A percentile compares a stretch with the other conserved stretches of the same genome.
phyloP scores from a whole-genome alignment of 2,329 filamentous ascomycete genomes.

The Fusarium musae region DNA sequence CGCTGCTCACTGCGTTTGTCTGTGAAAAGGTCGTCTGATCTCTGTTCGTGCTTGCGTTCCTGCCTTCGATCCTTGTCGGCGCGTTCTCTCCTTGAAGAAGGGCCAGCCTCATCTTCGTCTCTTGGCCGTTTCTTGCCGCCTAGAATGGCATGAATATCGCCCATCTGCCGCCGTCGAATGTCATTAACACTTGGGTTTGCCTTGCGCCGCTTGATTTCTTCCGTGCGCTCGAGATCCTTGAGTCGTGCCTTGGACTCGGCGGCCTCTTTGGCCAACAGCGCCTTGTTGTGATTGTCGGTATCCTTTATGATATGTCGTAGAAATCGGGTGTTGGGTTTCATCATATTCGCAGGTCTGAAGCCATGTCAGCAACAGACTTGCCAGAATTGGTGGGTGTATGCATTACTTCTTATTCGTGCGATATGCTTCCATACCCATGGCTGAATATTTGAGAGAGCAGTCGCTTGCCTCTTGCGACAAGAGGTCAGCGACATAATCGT shows the following conservation, averaged over 20 bases:
- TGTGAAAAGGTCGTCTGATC: slow-evolving; percentile 37
- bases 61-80: slow-evolving; percentile 7
- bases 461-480: slow-evolving; percentile 82
- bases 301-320: slow-evolving; percentile 88
- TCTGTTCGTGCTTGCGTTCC: slow-evolving; percentile 6
- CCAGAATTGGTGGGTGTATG: slow-evolving; percentile 3
- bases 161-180: slow-evolving; percentile 67
- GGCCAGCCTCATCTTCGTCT: slow-evolving; percentile 36
- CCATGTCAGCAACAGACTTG: slow-evolving; percentile 33
- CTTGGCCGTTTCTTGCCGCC: slow-evolving; percentile 54
- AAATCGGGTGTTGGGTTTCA: slow-evolving; percentile 93
- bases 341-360: slow-evolving; percentile 71
- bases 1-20: slow-evolving; percentile 31
- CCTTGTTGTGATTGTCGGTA: slow-evolving; percentile 89
- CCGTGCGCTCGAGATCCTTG: slow-evolving; percentile 65
- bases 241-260: slow-evolving; percentile 81
- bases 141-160: slow-evolving; percentile 69
- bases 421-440: slow-evolving; percentile 78
- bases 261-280: slow-evolving; percentile 84
- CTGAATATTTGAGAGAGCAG: slow-evolving; percentile 77
- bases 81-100: slow-evolving; percentile 29
- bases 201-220: slow-evolving; percentile 57
- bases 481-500: slow-evolving; percentile 84
- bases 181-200: slow-evolving; percentile 60
- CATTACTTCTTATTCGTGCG: slow-evolving; percentile 59